Percentiles rank a stretch among this genome's conserved stretches.
phyloP scores from a whole-genome alignment of 2,329 filamentous ascomycete species.

The Fusarium papillatum region DNA sequence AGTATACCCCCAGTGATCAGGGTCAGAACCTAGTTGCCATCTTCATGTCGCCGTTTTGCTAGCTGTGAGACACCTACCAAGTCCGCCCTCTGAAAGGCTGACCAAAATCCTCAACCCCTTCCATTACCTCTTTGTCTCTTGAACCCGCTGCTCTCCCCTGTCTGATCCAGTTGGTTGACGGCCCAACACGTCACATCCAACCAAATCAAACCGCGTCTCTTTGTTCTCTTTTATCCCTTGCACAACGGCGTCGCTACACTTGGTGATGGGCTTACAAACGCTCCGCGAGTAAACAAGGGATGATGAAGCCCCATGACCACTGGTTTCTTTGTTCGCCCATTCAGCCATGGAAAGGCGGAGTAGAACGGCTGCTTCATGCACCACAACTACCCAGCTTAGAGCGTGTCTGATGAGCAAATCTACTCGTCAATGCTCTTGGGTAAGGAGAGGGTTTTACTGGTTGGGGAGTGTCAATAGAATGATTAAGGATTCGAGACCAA shows the following conservation, averaged over 20 bases:
- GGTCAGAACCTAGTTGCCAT: background rate
- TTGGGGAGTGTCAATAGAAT: background rate
- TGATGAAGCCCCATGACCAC: background rate
- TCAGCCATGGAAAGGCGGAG: background rate
- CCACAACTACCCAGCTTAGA: background rate
- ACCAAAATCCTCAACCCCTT: background rate
- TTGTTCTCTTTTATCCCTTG: conserved; percentile 8
- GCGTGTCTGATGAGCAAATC: background rate
- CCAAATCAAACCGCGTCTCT: background rate
- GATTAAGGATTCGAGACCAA: background rate
- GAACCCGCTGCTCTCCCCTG: background rate
- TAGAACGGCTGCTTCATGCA: background rate
- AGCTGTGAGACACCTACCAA: background rate
- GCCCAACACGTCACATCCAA: background rate
- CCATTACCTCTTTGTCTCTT: background rate
- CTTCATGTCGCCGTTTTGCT: background rate
- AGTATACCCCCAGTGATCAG: background rate
- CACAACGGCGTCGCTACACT: background rate
- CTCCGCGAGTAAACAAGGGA: background rate
- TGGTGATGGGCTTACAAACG: background rate
- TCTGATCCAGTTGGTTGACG: background rate
- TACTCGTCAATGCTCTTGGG: background rate
- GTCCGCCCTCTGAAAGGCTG: background rate
- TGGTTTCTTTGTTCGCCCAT: conserved; percentile 15
- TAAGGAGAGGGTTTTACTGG: background rate